Conservation (phyloP, 2,329 filamentous ascomycete genomes). For the Ascochyta lentis region DNA sequence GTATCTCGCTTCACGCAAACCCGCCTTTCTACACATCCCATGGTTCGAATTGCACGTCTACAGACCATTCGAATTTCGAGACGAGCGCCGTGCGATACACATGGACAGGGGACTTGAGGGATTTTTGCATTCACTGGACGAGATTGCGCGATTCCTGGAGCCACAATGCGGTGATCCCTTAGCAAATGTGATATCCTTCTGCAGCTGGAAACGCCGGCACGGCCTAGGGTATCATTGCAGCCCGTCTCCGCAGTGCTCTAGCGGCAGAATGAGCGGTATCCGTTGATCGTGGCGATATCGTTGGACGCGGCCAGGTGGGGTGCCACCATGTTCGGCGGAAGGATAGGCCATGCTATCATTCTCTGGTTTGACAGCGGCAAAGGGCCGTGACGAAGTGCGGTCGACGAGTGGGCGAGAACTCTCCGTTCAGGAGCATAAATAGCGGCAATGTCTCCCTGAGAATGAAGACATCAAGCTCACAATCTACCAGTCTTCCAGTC, state of each 20-base stretch:
- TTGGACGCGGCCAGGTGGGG: constrained; percentile 53
- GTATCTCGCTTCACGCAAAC: constrained; percentile 43
- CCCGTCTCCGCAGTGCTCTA: constrained; percentile 51
- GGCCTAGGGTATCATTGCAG: constrained; percentile 55
- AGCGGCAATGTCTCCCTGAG: constrained; percentile 39
- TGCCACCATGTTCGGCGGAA: constrained; percentile 49
- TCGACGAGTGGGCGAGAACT: constrained; percentile 31
- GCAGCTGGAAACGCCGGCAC: constrained; percentile 52
- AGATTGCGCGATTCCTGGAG: constrained; percentile 54
- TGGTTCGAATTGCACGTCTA: constrained; percentile 43
- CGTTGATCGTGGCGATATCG: constrained; percentile 54
- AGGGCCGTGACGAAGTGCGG: constrained; percentile 36
- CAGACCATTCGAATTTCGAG: constrained; percentile 29
- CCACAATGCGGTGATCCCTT: constrained; percentile 53
- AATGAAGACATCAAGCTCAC: constrained; percentile 39
- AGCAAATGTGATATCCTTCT: constrained; percentile 52
- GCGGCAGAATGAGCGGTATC: constrained; percentile 52
- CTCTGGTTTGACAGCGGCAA: constrained; percentile 44
- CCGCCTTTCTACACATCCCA: constrained; percentile 44
- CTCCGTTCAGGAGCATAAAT: constrained; percentile 50
- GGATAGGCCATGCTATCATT: constrained; percentile 48
- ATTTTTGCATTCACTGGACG: constrained; percentile 47
- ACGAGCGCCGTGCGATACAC: constrained; percentile 42
- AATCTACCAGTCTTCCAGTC: constrained; percentile 37
- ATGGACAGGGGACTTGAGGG: constrained; percentile 48